phyloP scores from a whole-genome alignment of 2,329 filamentous ascomycete genomes.

The Gliomastix tumulicola region DNA sequence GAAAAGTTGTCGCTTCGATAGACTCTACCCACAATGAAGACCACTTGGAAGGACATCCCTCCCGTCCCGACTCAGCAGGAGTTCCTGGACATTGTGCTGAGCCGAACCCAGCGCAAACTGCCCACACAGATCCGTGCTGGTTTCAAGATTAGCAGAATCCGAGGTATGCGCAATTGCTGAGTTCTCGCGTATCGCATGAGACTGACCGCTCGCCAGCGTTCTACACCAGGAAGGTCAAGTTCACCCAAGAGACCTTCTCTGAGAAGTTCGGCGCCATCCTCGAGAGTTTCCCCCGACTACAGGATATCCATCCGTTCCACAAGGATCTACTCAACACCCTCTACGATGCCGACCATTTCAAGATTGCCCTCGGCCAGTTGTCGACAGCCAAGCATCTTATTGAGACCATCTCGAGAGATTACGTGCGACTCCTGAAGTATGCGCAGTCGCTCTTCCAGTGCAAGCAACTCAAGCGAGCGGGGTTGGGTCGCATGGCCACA shows the following conservation, averaged over 20 bases:
- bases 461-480: conserved; percentile 96
- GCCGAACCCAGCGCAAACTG: conserved; percentile 83
- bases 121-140: conserved; percentile 94
- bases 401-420: conserved; percentile 92
- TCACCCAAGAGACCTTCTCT: conserved; percentile 91
- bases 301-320: conserved; percentile 95
- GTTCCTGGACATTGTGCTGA: conserved; percentile 95
- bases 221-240: conserved; percentile 98
- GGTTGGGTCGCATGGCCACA: conserved; percentile 95
- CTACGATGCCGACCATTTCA: conserved; percentile 97
- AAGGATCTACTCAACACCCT: conserved; percentile 82
- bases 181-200: conserved; percentile 1
- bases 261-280: conserved; percentile 90
- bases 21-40: conserved; percentile 53
- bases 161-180: conserved; percentile 42
- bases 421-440: conserved; percentile 88
- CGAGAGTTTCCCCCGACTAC: conserved; percentile 84
- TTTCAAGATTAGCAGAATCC: conserved; percentile 90
- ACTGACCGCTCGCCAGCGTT: conserved; percentile 49
- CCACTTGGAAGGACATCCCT: conserved; percentile 69
- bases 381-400: conserved; percentile 95
- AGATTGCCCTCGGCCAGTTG: conserved; percentile 89
- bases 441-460: conserved; percentile 96
- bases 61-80: conserved; percentile 89
- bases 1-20: too few species aligned